Conservation (phyloP, 2,329 filamentous ascomycete genomes). For the Didymella lethalis region DNA sequence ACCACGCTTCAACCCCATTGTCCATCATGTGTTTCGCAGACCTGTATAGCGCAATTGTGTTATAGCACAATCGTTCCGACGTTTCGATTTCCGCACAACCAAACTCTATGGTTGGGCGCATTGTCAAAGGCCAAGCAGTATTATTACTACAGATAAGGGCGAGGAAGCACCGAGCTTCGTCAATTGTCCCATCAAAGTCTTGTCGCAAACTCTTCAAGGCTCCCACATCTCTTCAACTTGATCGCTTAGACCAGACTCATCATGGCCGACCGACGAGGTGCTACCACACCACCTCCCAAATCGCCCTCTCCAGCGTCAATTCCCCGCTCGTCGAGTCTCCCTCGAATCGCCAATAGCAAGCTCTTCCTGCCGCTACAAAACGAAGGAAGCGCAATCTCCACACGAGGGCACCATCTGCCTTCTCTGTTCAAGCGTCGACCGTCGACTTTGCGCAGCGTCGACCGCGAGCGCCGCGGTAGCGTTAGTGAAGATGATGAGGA, state of each 20-base stretch:
- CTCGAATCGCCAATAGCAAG: constrained; percentile 48
- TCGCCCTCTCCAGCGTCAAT: constrained; percentile 28
- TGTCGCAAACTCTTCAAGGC: not conserved
- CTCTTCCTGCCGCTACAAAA: constrained; percentile 53
- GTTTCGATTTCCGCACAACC: not conserved
- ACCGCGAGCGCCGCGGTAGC: constrained; percentile 41
- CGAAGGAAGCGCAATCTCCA: constrained; percentile 50
- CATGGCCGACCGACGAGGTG: constrained; percentile 30
- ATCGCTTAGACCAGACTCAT: not conserved
- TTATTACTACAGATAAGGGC: constrained; percentile 11
- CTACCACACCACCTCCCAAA: constrained; percentile 27
- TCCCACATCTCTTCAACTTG: not conserved
- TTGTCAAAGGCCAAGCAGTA: constrained; percentile 5
- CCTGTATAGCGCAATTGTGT: constrained; percentile 5
- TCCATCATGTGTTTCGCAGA: constrained; percentile 21
- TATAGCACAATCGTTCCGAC: constrained; percentile 5
- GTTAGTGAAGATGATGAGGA: constrained; percentile 45
- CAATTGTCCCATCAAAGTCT: constrained; percentile 1
- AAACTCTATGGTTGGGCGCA: not conserved
- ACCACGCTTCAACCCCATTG: constrained; percentile 24
- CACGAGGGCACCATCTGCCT: constrained; percentile 56
- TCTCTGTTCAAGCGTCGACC: constrained; percentile 43
- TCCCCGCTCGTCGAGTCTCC: constrained; percentile 36
- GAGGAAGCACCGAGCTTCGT: constrained; percentile 7
- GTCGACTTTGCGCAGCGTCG: constrained; percentile 40